Percentiles rank a stretch among this genome's conserved stretches.
Evolutionary conservation across 2,329 filamentous ascomycete genomes (phyloP).

Genomic region (Stagonosporopsis rhizophila): DNA sequence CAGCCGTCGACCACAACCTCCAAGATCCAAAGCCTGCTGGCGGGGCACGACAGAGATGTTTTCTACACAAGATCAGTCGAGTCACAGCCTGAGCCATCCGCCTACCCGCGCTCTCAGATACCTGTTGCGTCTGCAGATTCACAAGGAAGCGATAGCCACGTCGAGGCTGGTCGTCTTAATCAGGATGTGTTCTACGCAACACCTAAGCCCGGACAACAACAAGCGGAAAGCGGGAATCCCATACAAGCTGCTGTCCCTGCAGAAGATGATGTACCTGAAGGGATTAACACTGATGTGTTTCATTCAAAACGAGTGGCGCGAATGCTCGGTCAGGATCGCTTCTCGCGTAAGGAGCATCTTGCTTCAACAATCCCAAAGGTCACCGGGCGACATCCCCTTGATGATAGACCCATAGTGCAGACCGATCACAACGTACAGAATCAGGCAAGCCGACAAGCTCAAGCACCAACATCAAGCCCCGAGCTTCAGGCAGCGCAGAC

Average conservation of each 20-base stretch:
- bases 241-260: slow-evolving; percentile 39
- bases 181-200: slow-evolving; percentile 62
- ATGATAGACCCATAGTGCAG: slow-evolving; percentile 46
- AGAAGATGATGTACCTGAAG: slow-evolving; percentile 61
- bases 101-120: slow-evolving; percentile 62
- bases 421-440: slow-evolving; percentile 49
- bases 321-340: slow-evolving; percentile 59
- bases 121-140: slow-evolving; percentile 59
- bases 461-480: slow-evolving; percentile 21
- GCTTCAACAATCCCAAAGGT: slow-evolving; percentile 37
- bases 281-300: slow-evolving; percentile 67
- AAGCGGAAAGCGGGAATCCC: slow-evolving; percentile 27
- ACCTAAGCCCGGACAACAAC: slow-evolving; percentile 33
- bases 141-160: slow-evolving; percentile 53
- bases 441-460: slow-evolving; percentile 24
- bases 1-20: slow-evolving; percentile 40
- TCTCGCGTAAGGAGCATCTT: slow-evolving; percentile 43
- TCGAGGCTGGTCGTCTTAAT: slow-evolving; percentile 57
- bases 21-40: slow-evolving; percentile 34
- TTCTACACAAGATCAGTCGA: slow-evolving; percentile 62
- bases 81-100: slow-evolving; percentile 57
- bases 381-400: slow-evolving; percentile 42
- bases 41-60: slow-evolving; percentile 60
- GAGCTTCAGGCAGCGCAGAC: slow-evolving; percentile 13
- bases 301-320: slow-evolving; percentile 65